Conservation (phyloP, 2,329 filamentous ascomycete species). For the Paecilomyces sp. region DNA sequence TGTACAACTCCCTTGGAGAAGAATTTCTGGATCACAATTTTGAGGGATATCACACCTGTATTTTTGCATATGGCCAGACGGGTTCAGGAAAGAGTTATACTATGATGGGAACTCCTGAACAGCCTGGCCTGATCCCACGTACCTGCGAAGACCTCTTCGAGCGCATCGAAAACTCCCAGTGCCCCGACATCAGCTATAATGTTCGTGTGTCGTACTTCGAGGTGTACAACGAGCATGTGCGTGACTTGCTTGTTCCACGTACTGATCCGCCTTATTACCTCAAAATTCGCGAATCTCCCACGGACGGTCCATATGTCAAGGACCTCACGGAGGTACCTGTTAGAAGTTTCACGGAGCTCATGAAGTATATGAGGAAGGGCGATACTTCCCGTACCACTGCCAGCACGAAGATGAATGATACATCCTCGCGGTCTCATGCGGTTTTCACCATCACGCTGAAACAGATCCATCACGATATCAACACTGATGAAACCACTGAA, state of each 20-base stretch:
- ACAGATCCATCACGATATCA: slow-evolving; percentile 95
- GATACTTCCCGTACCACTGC: slow-evolving; percentile 83
- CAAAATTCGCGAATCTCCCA: slow-evolving; percentile 92
- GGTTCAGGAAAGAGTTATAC: slow-evolving; percentile 98
- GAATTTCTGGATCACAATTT: slow-evolving; percentile 99
- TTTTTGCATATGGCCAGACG: slow-evolving; percentile 97
- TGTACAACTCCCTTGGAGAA: slow-evolving; percentile 89
- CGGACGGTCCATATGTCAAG: slow-evolving; percentile 93
- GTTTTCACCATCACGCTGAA: slow-evolving; percentile 98
- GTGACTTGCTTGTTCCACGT: slow-evolving; percentile 78
- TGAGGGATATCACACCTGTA: slow-evolving; percentile 97
- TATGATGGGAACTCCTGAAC: slow-evolving; percentile 83
- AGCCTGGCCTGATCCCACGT: slow-evolving; percentile 85
- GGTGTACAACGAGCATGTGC: slow-evolving; percentile 98
- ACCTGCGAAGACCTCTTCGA: slow-evolving; percentile 96
- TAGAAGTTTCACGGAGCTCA: slow-evolving; percentile 76
- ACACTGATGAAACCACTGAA: slow-evolving; percentile 96
- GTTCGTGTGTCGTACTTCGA: slow-evolving; percentile 98
- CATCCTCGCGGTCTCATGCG: slow-evolving; percentile 88
- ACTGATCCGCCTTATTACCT: slow-evolving; percentile 81
- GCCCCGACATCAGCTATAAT: slow-evolving; percentile 89
- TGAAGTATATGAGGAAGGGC: slow-evolving; percentile 83
- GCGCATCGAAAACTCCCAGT: slow-evolving; percentile 77
- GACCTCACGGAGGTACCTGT: slow-evolving; percentile 91
- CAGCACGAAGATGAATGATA: slow-evolving; percentile 99